Conservation (phyloP, 345 rosid genomes). For the Brassica napus region DNA sequence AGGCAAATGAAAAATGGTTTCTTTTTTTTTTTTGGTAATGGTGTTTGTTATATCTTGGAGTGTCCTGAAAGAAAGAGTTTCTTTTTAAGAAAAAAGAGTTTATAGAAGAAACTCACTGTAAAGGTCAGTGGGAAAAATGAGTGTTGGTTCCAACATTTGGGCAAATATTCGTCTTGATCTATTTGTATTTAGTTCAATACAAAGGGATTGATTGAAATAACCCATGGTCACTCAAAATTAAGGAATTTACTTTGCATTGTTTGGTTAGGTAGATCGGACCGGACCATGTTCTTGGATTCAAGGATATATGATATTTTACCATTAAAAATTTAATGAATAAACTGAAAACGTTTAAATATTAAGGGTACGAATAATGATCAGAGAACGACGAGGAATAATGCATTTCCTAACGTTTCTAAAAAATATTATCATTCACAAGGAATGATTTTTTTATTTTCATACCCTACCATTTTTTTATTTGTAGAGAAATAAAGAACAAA, state of each 20-base stretch:
- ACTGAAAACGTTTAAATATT: no score
- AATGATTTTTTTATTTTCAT: no score
- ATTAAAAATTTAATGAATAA: no score
- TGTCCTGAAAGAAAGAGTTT: background rate
- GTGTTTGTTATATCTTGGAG: background rate
- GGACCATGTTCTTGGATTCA: background rate
- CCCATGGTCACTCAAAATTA: background rate
- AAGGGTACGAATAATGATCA: no score
- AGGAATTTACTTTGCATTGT: background rate
- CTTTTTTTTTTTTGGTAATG: constrained; percentile 3
- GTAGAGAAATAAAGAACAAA: no score
- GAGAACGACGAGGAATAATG: no score
- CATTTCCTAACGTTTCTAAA: no score
- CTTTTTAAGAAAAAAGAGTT: background rate
- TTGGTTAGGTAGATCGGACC: background rate
- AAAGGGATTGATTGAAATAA: background rate
- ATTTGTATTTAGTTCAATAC: constrained; percentile 13
- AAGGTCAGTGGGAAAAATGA: constrained; percentile 16
- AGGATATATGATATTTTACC: background rate
- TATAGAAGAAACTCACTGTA: constrained; percentile 23
- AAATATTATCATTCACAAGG: no score
- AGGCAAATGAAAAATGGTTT: constrained; percentile 9
- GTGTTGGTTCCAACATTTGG: constrained; percentile 19
- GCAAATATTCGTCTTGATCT: constrained; percentile 12
- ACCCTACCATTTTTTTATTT: no score